phyloP scores from a whole-genome alignment of 352 stramenopile genomes.

The Phytophthora uliginosa region DNA sequence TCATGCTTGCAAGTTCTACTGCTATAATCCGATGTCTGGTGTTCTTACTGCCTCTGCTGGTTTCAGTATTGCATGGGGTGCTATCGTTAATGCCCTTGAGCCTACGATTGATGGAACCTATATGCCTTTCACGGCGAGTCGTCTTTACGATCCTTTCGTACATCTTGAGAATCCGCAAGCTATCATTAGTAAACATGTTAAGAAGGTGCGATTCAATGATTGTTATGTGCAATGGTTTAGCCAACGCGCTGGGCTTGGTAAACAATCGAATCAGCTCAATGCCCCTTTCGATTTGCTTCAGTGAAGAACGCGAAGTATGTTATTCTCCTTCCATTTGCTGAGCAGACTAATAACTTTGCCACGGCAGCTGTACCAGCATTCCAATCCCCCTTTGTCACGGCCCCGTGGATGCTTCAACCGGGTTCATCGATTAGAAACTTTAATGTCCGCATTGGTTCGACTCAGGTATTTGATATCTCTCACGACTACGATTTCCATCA shows the following conservation, averaged over 20 bases:
- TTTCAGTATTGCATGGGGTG: constrained; percentile 11
- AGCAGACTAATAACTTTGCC: not conserved
- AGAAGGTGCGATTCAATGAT: too few relatives aligned
- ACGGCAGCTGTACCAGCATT: not conserved
- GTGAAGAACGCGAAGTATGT: constrained; percentile 7
- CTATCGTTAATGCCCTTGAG: constrained; percentile 3
- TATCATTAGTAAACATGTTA: too few relatives aligned
- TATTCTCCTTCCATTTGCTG: constrained; percentile 12
- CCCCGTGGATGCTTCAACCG: constrained; percentile 3
- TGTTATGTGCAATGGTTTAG: too few relatives aligned
- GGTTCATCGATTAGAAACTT: not conserved
- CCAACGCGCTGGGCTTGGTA: too few relatives aligned
- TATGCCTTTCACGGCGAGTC: not conserved
- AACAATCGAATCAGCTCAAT: too few relatives aligned
- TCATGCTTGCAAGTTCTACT: not conserved
- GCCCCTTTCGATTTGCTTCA: too few relatives aligned
- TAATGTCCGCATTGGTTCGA: too few relatives aligned
- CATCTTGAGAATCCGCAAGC: too few relatives aligned
- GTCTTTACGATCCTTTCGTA: too few relatives aligned
- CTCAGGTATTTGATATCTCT: too few relatives aligned
- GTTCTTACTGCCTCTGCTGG: not conserved
- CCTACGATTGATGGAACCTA: constrained; percentile 6
- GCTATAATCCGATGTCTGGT: not conserved
- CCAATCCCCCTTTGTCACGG: not conserved
- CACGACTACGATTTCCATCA: too few relatives aligned